Percentiles rank a stretch among this genome's conserved stretches.
Evolutionary conservation across 2,329 filamentous ascomycete genomes (phyloP).

Genomic region (Claviceps sp.): DNA sequence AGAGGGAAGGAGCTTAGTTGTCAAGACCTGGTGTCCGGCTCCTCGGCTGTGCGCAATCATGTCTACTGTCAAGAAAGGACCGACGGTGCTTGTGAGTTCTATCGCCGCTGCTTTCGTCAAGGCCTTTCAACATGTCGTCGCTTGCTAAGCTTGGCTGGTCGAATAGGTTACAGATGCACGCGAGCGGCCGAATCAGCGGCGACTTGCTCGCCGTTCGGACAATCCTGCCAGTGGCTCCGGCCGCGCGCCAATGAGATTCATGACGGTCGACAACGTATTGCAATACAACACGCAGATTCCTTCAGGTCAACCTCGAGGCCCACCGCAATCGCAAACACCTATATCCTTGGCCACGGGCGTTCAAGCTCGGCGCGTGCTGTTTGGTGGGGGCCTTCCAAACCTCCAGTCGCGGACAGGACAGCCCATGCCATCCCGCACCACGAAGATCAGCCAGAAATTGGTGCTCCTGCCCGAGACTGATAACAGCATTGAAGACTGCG

Average conservation of each 20-base stretch:
- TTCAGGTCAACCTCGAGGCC: slow-evolving; percentile 74
- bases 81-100: slow-evolving; percentile 44
- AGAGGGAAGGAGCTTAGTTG: background rate
- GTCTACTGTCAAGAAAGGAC: slow-evolving; percentile 38
- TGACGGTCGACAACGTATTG: slow-evolving; percentile 87
- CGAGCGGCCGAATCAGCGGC: slow-evolving; percentile 21
- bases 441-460: slow-evolving; percentile 93
- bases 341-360: slow-evolving; percentile 9
- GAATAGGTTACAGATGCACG: slow-evolving; percentile 25
- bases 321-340: slow-evolving; percentile 35
- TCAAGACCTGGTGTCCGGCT: background rate
- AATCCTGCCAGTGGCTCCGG: slow-evolving; percentile 16
- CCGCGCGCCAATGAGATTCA: slow-evolving; percentile 52
- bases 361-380: slow-evolving; percentile 14
- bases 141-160: slow-evolving; percentile 6
- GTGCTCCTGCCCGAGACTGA: slow-evolving; percentile 79
- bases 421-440: slow-evolving; percentile 68
- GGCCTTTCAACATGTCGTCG: background rate
- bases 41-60: slow-evolving; percentile 14
- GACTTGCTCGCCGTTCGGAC: slow-evolving; percentile 20
- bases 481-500: slow-evolving; percentile 39
- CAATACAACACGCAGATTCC: slow-evolving; percentile 91
- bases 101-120: background rate
- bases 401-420: slow-evolving; percentile 34
- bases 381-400: slow-evolving; percentile 27